Evolutionary conservation across 345 rosid species (phyloP).

Genomic region (Eucalyptus polybractea): DNA sequence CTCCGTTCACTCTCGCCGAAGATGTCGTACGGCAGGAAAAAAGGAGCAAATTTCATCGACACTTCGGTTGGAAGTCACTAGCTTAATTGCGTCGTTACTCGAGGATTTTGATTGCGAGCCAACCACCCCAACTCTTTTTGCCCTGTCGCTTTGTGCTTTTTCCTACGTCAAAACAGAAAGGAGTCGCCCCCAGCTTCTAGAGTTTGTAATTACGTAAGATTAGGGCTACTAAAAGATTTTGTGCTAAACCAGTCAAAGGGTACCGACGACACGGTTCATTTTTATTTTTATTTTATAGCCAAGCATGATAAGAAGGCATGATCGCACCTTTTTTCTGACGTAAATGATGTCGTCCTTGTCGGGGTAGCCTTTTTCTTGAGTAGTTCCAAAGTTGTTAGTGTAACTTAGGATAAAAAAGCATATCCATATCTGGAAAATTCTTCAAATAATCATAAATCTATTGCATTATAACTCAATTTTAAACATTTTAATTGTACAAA

Average conservation of each 20-base stretch:
- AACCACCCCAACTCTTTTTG: accelerated
- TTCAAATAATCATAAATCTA: too few relatives aligned
- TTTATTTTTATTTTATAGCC: background rate
- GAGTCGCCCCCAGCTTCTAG: background rate
- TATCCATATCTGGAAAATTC: accelerated
- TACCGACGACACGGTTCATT: background rate
- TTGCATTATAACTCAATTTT: accelerated
- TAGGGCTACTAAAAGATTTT: background rate
- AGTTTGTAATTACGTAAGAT: too few relatives aligned
- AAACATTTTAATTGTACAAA: accelerated
- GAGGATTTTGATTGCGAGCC: background rate
- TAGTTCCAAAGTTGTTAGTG: background rate
- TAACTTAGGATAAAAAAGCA: background rate
- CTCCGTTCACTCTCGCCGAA: too few relatives aligned
- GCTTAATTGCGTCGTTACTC: too few relatives aligned
- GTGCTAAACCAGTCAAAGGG: background rate
- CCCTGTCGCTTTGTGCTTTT: background rate
- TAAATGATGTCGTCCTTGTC: background rate
- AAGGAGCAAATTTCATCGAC: too few relatives aligned
- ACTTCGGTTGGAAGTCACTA: too few relatives aligned
- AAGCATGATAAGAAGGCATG: background rate
- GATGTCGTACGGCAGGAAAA: too few relatives aligned
- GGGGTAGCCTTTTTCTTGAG: background rate
- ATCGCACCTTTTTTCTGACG: background rate
- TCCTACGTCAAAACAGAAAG: background rate